Conservation (phyloP, 106 monocot species). For the Acorus gramineus region DNA sequence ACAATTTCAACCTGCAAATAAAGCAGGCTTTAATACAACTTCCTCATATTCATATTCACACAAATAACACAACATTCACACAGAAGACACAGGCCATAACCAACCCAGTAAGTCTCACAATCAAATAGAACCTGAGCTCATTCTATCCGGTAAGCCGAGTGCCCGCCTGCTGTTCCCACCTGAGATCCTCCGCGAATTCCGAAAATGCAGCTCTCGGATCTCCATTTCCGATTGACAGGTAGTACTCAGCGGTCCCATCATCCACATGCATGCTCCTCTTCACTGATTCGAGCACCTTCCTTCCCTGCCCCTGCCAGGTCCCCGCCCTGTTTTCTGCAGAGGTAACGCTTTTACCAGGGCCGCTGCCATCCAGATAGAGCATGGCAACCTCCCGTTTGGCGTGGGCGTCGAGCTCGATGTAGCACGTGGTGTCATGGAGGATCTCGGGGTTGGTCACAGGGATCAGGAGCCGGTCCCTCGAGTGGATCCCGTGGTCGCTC, state of each 20-base stretch:
- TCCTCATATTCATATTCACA: too few species aligned
- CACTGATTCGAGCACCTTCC: constrained; percentile 52
- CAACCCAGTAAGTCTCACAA: too few species aligned
- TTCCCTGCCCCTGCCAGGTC: constrained; percentile 20
- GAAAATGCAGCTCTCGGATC: constrained; percentile 71
- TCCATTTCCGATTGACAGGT: constrained; percentile 63
- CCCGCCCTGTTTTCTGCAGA: not conserved
- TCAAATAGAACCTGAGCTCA: too few species aligned
- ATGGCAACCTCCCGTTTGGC: constrained; percentile 92
- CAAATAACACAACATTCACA: too few species aligned
- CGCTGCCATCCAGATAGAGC: constrained; percentile 48
- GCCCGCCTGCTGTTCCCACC: constrained; percentile 50
- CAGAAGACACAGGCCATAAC: too few species aligned
- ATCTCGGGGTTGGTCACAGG: constrained; percentile 57
- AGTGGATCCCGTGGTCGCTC: constrained; percentile 95
- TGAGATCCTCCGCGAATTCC: constrained; percentile 64
- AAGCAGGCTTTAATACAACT: too few species aligned
- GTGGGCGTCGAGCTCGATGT: constrained; percentile 69
- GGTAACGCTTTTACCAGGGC: constrained; percentile 17
- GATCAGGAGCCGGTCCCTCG: constrained; percentile 74
- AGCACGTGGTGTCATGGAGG: constrained; percentile 54
- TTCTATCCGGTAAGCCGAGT: not conserved
- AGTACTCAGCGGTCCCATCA: constrained; percentile 87
- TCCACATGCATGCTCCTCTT: constrained; percentile 73
- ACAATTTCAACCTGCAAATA: too few species aligned